Evolutionary conservation across 768 basidiomycete species (phyloP), one percentile per base, ranked within the genome.

Genomic region (Cyathus striatus): DNA sequence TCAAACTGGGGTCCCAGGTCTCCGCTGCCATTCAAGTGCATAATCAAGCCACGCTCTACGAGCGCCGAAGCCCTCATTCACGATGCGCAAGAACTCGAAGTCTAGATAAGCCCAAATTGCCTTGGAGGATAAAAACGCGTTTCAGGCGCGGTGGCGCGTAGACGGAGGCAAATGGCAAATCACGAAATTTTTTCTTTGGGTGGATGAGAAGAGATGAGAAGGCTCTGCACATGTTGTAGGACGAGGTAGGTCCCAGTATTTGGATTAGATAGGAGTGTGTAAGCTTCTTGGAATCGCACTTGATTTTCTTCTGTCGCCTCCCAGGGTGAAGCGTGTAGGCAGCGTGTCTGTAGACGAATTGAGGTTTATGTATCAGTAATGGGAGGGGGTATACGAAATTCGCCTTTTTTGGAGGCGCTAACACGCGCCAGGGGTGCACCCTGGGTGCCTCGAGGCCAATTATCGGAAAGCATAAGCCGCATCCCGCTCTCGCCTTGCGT

Each of bases 1-100:
- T 36, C 17, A 16, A 10, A 33, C 9, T 40, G 21, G 18, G 17
- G 38, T 33, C 16, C 12, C 18, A 57, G 58, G 10, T 52, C 52
- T 42, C 58, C 58, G 17, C 44, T 44, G 9, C 56, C 58, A 1
- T 59, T 55, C 30, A 52, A 56, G 32, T 59, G 54, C 36, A 45
- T 25, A 21, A 59, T 59, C 18, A 51, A 38, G 22, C 58, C 58
- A n/a, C 47, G 58, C 13, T 49, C 46, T 13, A 22, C 42, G 6
- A 32, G 23, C 5, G 50, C 51, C 2, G 47, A 51, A 41, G 21
- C 43, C 37, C n/a, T 30, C 9, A 30, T 30, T 30, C 27, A 16
- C 10, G 27, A 30, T 10, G 10, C 27, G 10, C 27, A 1, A 10
- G 27, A 30, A 1, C n/a, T n/a, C n/a, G n/a, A n/a, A n/a, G n/a